phyloP scores from a whole-genome alignment of 139 green algal species.

The Nannochloris sp. region DNA sequence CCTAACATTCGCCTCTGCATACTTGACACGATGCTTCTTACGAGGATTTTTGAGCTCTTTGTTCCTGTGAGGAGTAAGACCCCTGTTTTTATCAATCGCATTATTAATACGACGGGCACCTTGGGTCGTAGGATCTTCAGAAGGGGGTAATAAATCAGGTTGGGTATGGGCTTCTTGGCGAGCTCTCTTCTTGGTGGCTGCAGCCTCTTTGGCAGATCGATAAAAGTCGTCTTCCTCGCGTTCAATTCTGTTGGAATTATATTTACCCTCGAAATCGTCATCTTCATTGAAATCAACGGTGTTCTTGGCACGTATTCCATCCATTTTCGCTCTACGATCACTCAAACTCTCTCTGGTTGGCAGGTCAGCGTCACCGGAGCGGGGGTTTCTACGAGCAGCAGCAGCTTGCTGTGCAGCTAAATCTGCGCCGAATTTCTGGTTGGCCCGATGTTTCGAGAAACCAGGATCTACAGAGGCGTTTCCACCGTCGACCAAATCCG shows the following conservation, averaged over 20 bases:
- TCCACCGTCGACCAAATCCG: slow-evolving; percentile 54
- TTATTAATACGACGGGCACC: slow-evolving; percentile 53
- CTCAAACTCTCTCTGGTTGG: slow-evolving; percentile 49
- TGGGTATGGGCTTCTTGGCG: slow-evolving; percentile 26
- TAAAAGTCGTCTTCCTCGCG: slow-evolving; percentile 72
- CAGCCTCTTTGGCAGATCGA: slow-evolving; percentile 26
- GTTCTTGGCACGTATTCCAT: slow-evolving; percentile 46
- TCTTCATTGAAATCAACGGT: slow-evolving; percentile 14
- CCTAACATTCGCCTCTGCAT: slow-evolving; percentile 67
- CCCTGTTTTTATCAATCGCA: slow-evolving; percentile 92
- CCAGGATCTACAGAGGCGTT: slow-evolving; percentile 29
- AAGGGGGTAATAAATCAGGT: slow-evolving; percentile 40
- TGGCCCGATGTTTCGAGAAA: slow-evolving; percentile 43
- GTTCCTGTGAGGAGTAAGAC: slow-evolving; percentile 88
- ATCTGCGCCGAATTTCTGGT: slow-evolving; percentile 63
- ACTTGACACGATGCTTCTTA: slow-evolving; percentile 70
- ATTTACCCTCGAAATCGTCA: background rate
- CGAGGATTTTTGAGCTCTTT: slow-evolving; percentile 94
- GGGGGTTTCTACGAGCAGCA: slow-evolving; percentile 3
- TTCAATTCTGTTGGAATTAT: slow-evolving; percentile 3
- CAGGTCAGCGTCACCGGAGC: slow-evolving; percentile 64
- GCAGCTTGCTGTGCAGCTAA: slow-evolving; percentile 22
- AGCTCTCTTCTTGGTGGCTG: slow-evolving; percentile 46
- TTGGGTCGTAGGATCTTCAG: slow-evolving; percentile 35
- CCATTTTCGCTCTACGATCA: slow-evolving; percentile 62